phyloP scores from a whole-genome alignment of 2,329 filamentous ascomycete species.

The Cylindrodendrum hubeiense region DNA sequence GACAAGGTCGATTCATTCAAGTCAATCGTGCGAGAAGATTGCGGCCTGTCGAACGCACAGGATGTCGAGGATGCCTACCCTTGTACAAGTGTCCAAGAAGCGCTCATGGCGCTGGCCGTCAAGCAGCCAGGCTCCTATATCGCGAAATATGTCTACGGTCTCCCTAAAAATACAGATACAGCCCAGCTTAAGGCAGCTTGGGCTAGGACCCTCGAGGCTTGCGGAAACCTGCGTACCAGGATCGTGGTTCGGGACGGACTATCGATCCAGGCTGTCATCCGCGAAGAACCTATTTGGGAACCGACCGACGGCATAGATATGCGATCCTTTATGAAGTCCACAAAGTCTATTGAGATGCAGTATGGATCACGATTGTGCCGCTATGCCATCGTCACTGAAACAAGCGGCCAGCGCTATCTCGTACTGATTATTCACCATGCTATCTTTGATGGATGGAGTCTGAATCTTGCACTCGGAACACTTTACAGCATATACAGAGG shows the following conservation, averaged over 20 bases:
- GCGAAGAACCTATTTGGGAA: not conserved
- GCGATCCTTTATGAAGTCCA: not conserved
- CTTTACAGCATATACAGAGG: not conserved
- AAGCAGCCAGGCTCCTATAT: constrained; percentile 25
- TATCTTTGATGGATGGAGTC: constrained; percentile 42
- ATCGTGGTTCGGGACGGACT: not conserved
- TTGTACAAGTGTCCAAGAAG: constrained; percentile 51
- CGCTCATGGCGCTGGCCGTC: constrained; percentile 43
- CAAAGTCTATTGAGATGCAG: not conserved
- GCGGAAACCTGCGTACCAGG: constrained; percentile 4
- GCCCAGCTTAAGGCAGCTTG: constrained; percentile 4
- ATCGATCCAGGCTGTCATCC: constrained; percentile 10
- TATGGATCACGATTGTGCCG: constrained; percentile 5
- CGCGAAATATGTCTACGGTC: constrained; percentile 9
- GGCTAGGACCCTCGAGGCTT: not conserved
- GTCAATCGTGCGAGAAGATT: not conserved
- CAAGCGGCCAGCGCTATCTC: not conserved
- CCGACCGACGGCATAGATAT: not conserved
- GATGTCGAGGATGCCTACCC: constrained; percentile 37
- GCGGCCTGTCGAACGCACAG: not conserved
- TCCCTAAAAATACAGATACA: not conserved
- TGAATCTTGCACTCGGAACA: not conserved
- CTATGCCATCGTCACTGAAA: constrained; percentile 8
- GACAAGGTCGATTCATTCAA: not conserved
- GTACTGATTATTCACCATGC: constrained; percentile 38